Conservation (phyloP, 2,329 filamentous ascomycete species). For the Pestalotiopsis sp. region DNA sequence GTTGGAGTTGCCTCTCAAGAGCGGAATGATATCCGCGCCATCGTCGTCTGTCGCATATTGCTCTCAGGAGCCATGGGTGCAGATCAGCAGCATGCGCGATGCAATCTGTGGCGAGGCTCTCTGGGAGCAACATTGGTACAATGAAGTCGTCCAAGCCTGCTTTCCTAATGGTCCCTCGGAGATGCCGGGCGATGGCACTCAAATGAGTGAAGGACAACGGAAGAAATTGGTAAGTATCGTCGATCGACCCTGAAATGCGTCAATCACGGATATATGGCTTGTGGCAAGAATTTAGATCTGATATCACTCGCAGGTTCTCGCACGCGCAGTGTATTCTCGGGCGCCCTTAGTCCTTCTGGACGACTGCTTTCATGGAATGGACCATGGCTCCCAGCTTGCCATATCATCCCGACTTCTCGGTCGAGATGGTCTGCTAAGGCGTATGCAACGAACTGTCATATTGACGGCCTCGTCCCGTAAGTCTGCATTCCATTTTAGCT, state of each 20-base stretch:
- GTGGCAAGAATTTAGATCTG: no score
- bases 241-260: conserved; percentile 19
- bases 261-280: conserved; percentile 19
- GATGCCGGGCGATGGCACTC: no score
- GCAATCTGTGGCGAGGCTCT: conserved; percentile 18
- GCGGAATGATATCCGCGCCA: neutral
- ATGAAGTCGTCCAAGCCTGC: conserved; percentile 12
- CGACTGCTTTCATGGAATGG: conserved; percentile 40
- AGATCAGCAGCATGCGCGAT: conserved; percentile 16
- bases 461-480: no score
- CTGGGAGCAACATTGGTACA: conserved; percentile 17
- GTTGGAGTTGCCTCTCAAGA: neutral
- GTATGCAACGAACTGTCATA: conserved; percentile 17
- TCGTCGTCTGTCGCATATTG: conserved; percentile 12
- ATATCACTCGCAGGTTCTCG: conserved; percentile 32
- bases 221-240: conserved; percentile 18
- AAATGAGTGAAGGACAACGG: no score
- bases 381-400: conserved; percentile 32
- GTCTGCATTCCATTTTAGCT: no score
- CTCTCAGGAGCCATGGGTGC: conserved; percentile 19
- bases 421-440: conserved; percentile 26
- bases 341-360: conserved; percentile 35
- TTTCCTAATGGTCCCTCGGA: conserved; percentile 16
- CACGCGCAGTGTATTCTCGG: conserved; percentile 39
- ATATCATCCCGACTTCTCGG: conserved; percentile 33